Conservation (phyloP, 768 basidiomycete species). For the Hydnum rufescens region DNA sequence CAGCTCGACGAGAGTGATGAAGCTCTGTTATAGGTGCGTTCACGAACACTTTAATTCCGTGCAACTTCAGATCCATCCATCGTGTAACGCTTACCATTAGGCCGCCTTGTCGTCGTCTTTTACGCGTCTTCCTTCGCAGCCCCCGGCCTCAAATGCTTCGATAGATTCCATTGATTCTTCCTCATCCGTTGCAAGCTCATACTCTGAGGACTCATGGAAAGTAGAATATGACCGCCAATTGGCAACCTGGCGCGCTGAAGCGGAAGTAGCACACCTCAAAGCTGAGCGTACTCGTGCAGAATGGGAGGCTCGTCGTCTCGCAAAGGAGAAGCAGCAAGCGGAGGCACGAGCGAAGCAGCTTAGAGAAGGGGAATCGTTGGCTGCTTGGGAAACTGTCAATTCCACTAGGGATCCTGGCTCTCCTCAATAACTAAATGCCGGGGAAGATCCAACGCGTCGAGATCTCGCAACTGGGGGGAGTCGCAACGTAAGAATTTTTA, state of each 20-base stretch:
- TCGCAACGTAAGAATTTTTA: constrained; percentile 5
- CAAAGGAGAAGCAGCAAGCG: constrained; percentile 11
- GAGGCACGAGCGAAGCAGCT: not conserved
- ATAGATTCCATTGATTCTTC: too few species aligned
- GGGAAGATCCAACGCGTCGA: not conserved
- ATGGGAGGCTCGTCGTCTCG: constrained; percentile 55
- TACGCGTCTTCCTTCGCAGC: not conserved
- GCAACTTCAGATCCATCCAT: too few species aligned
- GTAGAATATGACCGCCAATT: constrained; percentile 48
- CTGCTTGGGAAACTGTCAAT: constrained; percentile 15
- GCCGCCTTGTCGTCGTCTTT: not conserved
- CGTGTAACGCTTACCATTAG: not conserved
- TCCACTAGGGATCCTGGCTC: constrained; percentile 14
- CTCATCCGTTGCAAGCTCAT: too few species aligned
- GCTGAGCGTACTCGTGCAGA: constrained; percentile 43
- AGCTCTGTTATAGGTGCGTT: too few species aligned
- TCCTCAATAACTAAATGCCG: constrained; percentile 3
- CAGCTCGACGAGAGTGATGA: too few species aligned
- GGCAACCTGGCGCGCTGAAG: constrained; percentile 48
- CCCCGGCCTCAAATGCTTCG: too few species aligned
- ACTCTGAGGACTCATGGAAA: constrained; percentile 31
- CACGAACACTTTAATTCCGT: too few species aligned
- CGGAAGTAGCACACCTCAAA: constrained; percentile 50
- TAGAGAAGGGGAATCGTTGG: constrained; percentile 10
- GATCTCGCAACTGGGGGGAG: constrained; percentile 18